Conservation (phyloP, 768 basidiomycete species). For the Lentinula aciculospora region DNA sequence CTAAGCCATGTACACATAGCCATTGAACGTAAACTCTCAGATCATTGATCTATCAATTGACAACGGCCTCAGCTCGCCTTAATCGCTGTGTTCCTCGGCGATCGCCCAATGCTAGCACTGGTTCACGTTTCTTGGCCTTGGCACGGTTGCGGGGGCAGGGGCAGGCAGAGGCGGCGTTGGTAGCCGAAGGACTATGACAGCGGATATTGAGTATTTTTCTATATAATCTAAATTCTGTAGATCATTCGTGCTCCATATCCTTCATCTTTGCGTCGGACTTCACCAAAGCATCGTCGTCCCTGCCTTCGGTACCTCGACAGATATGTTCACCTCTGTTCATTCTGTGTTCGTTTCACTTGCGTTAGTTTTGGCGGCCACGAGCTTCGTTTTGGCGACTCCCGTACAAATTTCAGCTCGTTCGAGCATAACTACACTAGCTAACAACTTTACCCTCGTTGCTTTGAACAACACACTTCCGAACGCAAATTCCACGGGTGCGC, state of each 20-base stretch:
- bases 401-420: not conserved
- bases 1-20: not conserved
- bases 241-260: too few species aligned
- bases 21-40: too few species aligned
- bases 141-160: not conserved
- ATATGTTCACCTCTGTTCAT: not conserved
- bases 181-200: too few species aligned
- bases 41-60: not conserved
- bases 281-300: too few species aligned
- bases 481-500: slow-evolving; percentile 37
- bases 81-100: not conserved
- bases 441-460: slow-evolving; percentile 43
- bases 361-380: not conserved
- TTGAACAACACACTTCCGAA: slow-evolving; percentile 35
- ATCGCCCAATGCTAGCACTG: not conserved
- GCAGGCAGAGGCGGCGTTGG: not conserved
- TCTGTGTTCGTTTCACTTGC: not conserved
- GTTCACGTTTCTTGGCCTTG: not conserved
- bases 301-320: too few species aligned
- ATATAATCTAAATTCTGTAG: too few species aligned
- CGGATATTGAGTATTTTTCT: too few species aligned
- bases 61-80: not conserved
- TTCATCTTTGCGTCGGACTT: not conserved
- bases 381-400: not conserved
- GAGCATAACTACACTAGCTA: slow-evolving; percentile 13